Evolutionary conservation across 305 asterid genomes (phyloP).

Genomic region (Fraxinus latifolia): DNA sequence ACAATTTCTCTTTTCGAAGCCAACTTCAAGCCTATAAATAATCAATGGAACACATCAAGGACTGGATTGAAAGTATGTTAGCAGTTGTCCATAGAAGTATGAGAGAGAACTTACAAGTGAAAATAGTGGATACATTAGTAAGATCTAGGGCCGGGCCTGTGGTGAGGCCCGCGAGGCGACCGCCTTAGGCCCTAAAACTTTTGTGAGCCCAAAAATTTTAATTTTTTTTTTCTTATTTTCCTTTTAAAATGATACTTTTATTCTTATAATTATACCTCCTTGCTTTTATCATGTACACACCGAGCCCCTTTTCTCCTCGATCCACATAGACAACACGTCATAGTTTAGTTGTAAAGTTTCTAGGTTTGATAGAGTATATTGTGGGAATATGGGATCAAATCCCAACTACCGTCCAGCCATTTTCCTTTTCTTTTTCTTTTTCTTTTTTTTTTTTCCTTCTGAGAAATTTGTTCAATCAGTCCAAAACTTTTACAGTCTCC

Average conservation of each 20-base stretch:
- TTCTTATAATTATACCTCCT: background rate
- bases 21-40: background rate
- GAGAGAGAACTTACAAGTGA: too few species aligned
- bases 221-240: too few species aligned
- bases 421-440: too few species aligned
- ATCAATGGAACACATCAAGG: background rate
- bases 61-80: background rate
- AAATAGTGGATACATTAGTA: too few species aligned
- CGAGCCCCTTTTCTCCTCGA: background rate
- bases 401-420: background rate
- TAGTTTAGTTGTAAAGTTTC: background rate
- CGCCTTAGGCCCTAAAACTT: too few species aligned
- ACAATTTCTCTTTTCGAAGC: background rate
- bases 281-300: background rate
- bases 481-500: background rate
- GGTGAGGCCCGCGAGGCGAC: too few species aligned
- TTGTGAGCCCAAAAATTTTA: too few species aligned
- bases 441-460: too few species aligned
- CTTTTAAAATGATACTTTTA: too few species aligned
- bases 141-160: too few species aligned
- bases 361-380: background rate
- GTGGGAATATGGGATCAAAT: background rate
- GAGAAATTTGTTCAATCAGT: background rate
- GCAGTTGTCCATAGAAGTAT: background rate
- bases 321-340: background rate